Evolutionary conservation across 108 stramenopile species (phyloP).

Genomic region (Stephanodiscus triporus): DNA sequence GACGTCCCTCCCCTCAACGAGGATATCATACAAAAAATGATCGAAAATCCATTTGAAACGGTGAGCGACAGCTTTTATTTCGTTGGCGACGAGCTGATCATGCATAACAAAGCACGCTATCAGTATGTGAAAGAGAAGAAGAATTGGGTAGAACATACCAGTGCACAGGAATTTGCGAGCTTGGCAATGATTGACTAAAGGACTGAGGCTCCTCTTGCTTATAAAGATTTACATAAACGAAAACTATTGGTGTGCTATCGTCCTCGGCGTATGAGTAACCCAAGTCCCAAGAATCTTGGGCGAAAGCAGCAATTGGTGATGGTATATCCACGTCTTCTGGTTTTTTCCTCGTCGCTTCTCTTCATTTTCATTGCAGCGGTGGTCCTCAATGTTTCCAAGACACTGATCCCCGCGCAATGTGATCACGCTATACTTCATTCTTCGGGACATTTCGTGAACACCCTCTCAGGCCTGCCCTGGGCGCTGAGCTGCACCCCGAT

Average conservation of each 20-base stretch:
- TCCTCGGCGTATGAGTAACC: too few relatives aligned
- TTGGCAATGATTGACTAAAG: neutral
- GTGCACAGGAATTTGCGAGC: neutral
- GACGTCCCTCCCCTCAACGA: conserved; percentile 69
- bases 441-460: conserved; percentile 35
- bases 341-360: neutral
- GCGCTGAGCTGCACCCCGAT: conserved; percentile 45
- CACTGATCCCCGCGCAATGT: neutral
- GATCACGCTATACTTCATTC: conserved; percentile 8
- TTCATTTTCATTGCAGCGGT: neutral
- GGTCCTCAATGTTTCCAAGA: neutral
- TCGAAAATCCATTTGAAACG: conserved; percentile 71
- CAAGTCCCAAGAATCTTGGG: too few relatives aligned
- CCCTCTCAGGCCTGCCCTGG: conserved; percentile 38
- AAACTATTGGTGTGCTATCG: neutral
- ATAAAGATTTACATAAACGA: neutral
- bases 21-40: conserved; percentile 74
- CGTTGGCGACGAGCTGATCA: conserved; percentile 70
- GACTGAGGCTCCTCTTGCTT: neutral
- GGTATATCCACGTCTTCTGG: too few relatives aligned
- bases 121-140: conserved; percentile 47
- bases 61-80: conserved; percentile 74
- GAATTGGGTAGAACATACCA: too few relatives aligned
- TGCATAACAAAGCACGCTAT: conserved; percentile 81
- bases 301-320: too few relatives aligned